Evolutionary conservation across 164 flowering plant species (phyloP).

Genomic region (Magnolia changhungtana): DNA sequence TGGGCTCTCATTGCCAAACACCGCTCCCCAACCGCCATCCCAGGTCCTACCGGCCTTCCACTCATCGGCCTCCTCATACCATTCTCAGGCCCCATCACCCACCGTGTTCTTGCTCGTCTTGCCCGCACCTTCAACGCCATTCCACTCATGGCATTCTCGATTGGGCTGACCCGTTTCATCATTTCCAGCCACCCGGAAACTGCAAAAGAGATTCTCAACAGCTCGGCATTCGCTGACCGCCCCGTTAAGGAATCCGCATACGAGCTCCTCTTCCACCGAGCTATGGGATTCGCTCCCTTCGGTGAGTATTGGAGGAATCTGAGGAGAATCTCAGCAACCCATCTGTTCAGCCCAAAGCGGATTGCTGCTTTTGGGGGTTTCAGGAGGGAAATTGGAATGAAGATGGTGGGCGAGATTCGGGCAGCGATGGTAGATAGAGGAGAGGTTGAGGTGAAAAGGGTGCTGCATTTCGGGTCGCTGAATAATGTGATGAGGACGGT

Average conservation of each 20-base stretch:
- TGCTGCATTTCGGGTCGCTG: slow-evolving; percentile 35
- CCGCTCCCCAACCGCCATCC: slow-evolving; percentile 29
- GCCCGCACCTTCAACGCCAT: slow-evolving; percentile 19
- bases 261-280: slow-evolving; percentile 52
- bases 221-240: slow-evolving; percentile 53
- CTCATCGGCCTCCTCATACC: slow-evolving; percentile 41
- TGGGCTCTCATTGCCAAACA: slow-evolving; percentile 48
- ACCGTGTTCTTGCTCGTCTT: slow-evolving; percentile 32
- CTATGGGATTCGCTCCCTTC: slow-evolving; percentile 63
- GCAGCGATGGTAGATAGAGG: slow-evolving; percentile 8
- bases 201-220: slow-evolving; percentile 46
- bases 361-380: slow-evolving; percentile 26
- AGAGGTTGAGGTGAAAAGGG: slow-evolving; percentile 27
- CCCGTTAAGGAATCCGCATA: slow-evolving; percentile 64
- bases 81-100: slow-evolving; percentile 37
- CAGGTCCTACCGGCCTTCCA: slow-evolving; percentile 68
- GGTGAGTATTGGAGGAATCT: slow-evolving; percentile 62
- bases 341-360: slow-evolving; percentile 47
- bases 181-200: slow-evolving; percentile 43
- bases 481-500: slow-evolving; percentile 48
- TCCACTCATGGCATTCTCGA: slow-evolving; percentile 46
- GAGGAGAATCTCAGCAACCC: slow-evolving; percentile 46
- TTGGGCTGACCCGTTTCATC: slow-evolving; percentile 51
- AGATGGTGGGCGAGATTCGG: slow-evolving; percentile 23
- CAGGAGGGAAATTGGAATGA: slow-evolving; percentile 21